Evolutionary conservation across 23 red algal species (phyloP), one percentile per base, ranked within the genome.

Genomic region (Gracilaria caudata): DNA sequence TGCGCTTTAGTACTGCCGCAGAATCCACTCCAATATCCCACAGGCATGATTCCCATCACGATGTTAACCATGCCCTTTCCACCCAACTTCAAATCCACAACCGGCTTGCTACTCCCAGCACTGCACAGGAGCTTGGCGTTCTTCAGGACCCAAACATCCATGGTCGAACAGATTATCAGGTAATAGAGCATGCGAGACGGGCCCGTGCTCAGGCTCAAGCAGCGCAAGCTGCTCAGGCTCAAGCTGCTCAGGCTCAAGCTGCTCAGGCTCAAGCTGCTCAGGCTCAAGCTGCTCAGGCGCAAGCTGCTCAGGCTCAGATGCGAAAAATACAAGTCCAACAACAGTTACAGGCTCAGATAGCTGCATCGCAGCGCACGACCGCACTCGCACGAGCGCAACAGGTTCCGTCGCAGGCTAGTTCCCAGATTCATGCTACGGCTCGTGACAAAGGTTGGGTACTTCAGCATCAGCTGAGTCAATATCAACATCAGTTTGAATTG

Each of bases 381-480:
- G 86, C 86, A 17, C 46, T 75, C 25, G 86, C 86, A 39, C 72
- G 40, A 21, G 54, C 56, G 9, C 63, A 21, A 44, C 70, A 89
- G 33, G 54, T 55, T 36, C 73, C 77, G 7, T 44, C 55, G 24
- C 86, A 78, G 32, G 55, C 86, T 24, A 51, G 36, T 30, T n/a
- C 86, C 32, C 86, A 89, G 55, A 35, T 71, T 64, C 86, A 89
- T 60, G 86, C 73, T 41, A 9, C 70, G 57, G 68, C 72, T 11
- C 86, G 60, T 23, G 74, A 55, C 49, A 68, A 79, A 58, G 86
- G 47, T 0, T 89, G 85, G 85, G 33, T 89, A 45, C 68, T 89
- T 19, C 68, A 68, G 34, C 85, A 89, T 20, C 85, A 73, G 49
- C 61, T 89, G 12, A 77, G 30, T 21, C 51, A 75, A 2, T 59